A percentile compares a stretch with the other conserved stretches of the same genome.
phyloP scores from a whole-genome alignment of 768 basidiomycete species.

The Leccinellum rugosiceps region DNA sequence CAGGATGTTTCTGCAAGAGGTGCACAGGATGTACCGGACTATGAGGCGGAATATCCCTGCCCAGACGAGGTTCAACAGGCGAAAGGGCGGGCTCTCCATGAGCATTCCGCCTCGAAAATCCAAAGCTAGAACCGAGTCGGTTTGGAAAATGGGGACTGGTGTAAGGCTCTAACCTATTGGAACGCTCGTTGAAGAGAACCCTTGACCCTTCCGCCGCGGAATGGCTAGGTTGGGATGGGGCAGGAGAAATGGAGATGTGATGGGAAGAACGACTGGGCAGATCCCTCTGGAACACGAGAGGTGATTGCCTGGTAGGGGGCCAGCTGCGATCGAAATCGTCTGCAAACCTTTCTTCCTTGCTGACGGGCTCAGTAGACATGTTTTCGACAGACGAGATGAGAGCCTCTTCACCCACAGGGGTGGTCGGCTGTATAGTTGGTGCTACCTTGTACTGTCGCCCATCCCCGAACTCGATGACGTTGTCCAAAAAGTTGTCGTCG shows the following conservation, averaged over 20 bases:
- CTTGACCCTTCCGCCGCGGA: constrained; percentile 60
- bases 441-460: constrained; percentile 88
- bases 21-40: constrained; percentile 44
- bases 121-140: constrained; percentile 37
- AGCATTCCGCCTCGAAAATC: constrained; percentile 39
- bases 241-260: constrained; percentile 32
- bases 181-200: constrained; percentile 93
- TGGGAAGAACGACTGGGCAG: constrained; percentile 31
- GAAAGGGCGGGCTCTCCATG: constrained; percentile 41
- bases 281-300: constrained; percentile 43
- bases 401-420: constrained; percentile 13
- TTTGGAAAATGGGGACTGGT: constrained; percentile 46
- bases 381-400: constrained; percentile 20
- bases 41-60: constrained; percentile 47
- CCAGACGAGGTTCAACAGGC: constrained; percentile 41
- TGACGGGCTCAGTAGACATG: constrained; percentile 44
- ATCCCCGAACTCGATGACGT: constrained; percentile 94
- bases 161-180: constrained; percentile 86
- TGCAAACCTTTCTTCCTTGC: constrained; percentile 84
- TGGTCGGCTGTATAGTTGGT: constrained; percentile 32
- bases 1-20: constrained; percentile 55
- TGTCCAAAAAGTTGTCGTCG: constrained; percentile 84
- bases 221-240: constrained; percentile 38
- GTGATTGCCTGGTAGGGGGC: constrained; percentile 69
- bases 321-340: constrained; percentile 97